These are phyloP conservation scores for Teunomyces stri DNA, from an alignment of 805 yeast genomes.

Conservation along the genomic window DNA sequence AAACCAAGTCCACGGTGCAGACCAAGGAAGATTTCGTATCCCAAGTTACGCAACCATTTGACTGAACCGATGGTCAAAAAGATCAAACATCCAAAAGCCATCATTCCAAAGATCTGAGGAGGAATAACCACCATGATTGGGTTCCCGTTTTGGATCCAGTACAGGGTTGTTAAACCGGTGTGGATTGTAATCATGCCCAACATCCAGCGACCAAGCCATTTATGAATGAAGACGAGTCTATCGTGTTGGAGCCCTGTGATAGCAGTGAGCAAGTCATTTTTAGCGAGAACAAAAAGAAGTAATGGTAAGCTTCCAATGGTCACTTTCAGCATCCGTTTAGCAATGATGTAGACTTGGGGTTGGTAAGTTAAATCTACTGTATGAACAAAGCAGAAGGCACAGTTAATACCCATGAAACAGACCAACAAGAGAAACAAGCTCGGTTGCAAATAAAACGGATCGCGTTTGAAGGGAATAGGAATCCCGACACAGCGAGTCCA, in stretches of 20 bases:
- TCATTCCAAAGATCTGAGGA: constrained; percentile 50
- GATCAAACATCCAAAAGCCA: constrained; percentile 38
- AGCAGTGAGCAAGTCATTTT: constrained; percentile 38
- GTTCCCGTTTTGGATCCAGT: constrained; percentile 43
- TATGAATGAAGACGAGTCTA: constrained; percentile 37
- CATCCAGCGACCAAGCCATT: constrained; percentile 44
- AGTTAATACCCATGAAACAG: constrained; percentile 28
- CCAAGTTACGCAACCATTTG: constrained; percentile 32
- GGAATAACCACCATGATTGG: constrained; percentile 43
- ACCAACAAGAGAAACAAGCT: constrained; percentile 30
- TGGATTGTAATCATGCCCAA: constrained; percentile 37
- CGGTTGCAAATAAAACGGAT: constrained; percentile 39
- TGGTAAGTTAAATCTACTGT: constrained; percentile 40
- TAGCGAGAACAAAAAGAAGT: constrained; percentile 34
- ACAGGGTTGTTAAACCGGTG: constrained; percentile 26
- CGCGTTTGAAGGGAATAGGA: constrained; percentile 17
- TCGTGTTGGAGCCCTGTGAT: constrained; percentile 44
- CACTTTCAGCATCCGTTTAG: constrained; percentile 42
- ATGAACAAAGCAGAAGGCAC: constrained; percentile 24
- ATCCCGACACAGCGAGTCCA: constrained; percentile 25
- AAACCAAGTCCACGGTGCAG: constrained; percentile 43
- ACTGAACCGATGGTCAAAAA: constrained; percentile 36
- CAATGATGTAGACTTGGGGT: constrained; percentile 38
- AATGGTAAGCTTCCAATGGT: constrained; percentile 41
- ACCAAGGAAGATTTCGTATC: constrained; percentile 43